phyloP scores from a whole-genome alignment of 1,284 basidiomycete genomes.

The Ustilago bromivora region DNA sequence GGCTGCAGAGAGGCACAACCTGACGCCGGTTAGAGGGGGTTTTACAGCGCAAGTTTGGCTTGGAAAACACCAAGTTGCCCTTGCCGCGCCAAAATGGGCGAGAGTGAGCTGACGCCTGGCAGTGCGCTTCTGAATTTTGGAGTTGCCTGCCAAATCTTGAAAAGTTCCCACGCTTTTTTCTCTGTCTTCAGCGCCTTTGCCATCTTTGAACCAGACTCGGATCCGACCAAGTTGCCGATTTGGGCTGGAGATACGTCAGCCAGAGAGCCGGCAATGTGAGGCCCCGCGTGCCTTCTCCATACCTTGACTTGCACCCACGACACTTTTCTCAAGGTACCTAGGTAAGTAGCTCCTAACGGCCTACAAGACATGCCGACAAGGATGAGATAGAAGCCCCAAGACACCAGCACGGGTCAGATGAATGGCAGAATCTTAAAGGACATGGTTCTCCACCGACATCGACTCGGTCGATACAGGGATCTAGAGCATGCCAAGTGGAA shows the following conservation, averaged over 20 bases:
- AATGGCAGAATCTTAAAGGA: not conserved
- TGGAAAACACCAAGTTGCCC: not conserved
- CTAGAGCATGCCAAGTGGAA: not conserved
- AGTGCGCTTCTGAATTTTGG: not conserved
- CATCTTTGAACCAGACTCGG: conserved; percentile 1
- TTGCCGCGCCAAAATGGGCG: not conserved
- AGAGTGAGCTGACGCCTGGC: not conserved
- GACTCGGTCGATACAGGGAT: too few relatives aligned
- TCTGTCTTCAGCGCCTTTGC: not conserved
- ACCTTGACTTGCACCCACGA: conserved; percentile 24
- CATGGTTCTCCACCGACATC: too few relatives aligned
- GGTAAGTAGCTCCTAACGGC: conserved; percentile 35
- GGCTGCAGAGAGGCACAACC: not conserved
- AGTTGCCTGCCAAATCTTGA: not conserved
- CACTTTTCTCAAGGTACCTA: conserved; percentile 49
- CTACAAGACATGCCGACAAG: conserved; percentile 4
- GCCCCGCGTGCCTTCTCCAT: not conserved
- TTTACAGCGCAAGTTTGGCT: too few relatives aligned
- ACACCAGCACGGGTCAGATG: not conserved
- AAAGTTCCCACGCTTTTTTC: conserved; percentile 26
- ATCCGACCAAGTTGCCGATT: conserved; percentile 9
- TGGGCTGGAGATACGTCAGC: not conserved
- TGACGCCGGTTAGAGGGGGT: not conserved
- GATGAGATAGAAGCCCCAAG: not conserved
- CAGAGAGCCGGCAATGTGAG: conserved; percentile 16